Conservation (phyloP, 768 basidiomycete species). For the Rhizopogon rudus region DNA sequence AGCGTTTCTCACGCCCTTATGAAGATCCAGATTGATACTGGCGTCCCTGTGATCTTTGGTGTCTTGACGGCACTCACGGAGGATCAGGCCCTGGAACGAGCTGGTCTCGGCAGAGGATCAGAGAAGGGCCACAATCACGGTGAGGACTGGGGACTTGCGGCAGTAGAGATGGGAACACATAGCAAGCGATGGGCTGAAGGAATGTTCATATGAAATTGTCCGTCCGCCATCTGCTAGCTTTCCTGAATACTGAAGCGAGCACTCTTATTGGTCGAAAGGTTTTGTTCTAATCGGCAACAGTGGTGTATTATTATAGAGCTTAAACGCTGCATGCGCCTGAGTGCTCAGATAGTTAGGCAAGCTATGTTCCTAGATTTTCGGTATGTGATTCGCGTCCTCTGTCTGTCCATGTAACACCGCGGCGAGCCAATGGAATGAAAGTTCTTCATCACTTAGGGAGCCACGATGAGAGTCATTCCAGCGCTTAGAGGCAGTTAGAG, state of each 20-base stretch:
- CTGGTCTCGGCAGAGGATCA: conserved; percentile 73
- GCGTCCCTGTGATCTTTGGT: conserved; percentile 94
- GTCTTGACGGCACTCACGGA: conserved; percentile 91
- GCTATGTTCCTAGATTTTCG: no score
- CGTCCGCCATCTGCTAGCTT: not conserved
- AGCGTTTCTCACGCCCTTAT: conserved; percentile 91
- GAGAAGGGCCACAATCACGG: conserved; percentile 94
- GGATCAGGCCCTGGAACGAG: conserved; percentile 90
- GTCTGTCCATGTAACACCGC: no score
- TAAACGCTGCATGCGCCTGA: not conserved
- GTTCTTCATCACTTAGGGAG: no score
- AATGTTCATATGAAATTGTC: conserved; percentile 36
- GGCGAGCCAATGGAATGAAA: no score
- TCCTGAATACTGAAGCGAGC: not conserved
- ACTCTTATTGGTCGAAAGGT: not conserved
- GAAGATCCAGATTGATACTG: conserved; percentile 90
- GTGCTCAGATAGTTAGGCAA: not conserved
- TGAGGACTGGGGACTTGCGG: conserved; percentile 95
- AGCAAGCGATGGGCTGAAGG: conserved; percentile 66
- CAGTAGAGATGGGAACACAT: conserved; percentile 86
- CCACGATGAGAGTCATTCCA: no score
- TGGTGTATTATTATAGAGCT: not conserved
- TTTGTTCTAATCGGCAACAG: not conserved
- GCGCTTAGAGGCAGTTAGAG: no score
- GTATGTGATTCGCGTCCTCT: no score